These are phyloP conservation scores for Tetrapisispora phaffii DNA, from an alignment of 805 yeast genomes.

Conservation along the genomic window DNA sequence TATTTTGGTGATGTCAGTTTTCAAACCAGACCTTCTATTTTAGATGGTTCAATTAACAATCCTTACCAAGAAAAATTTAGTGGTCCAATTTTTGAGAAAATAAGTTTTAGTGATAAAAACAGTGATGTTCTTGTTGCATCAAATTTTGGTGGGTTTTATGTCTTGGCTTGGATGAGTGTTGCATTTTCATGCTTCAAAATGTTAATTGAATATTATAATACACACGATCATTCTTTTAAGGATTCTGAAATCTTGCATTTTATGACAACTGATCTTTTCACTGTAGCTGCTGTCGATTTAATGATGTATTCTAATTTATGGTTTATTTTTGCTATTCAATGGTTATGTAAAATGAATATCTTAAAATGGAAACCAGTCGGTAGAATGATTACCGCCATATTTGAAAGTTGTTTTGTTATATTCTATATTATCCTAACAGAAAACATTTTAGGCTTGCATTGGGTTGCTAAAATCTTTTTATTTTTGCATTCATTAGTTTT, in stretches of 20 bases:
- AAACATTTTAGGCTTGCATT: constrained; percentile 44
- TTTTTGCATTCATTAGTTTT: constrained; percentile 77
- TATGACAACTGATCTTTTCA: constrained; percentile 50
- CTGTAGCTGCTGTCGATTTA: constrained; percentile 66
- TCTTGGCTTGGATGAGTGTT: constrained; percentile 66
- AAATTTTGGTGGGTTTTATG: constrained; percentile 67
- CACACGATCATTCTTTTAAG: constrained; percentile 30
- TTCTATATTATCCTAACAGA: constrained; percentile 52
- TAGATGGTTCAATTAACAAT: constrained; percentile 37
- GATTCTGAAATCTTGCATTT: constrained; percentile 47
- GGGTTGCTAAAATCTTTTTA: constrained; percentile 86
- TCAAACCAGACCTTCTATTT: constrained; percentile 35
- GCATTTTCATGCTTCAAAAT: constrained; percentile 46
- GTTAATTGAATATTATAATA: constrained; percentile 42
- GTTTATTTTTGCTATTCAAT: constrained; percentile 50
- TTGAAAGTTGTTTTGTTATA: constrained; percentile 44
- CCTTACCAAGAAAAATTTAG: constrained; percentile 21
- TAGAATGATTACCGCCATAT: constrained; percentile 47
- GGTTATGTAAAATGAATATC: constrained; percentile 34
- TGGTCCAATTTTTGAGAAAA: constrained; percentile 25
- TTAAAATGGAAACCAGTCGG: constrained; percentile 60
- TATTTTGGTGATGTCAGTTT: constrained; percentile 48
- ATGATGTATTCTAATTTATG: constrained; percentile 64
- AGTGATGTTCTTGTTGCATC: constrained; percentile 8
- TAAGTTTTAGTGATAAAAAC: neutral